Percentiles rank a stretch among this genome's conserved stretches.
phyloP scores from a whole-genome alignment of 73 alveolate genomes.

The Paraurostyla sp. region DNA sequence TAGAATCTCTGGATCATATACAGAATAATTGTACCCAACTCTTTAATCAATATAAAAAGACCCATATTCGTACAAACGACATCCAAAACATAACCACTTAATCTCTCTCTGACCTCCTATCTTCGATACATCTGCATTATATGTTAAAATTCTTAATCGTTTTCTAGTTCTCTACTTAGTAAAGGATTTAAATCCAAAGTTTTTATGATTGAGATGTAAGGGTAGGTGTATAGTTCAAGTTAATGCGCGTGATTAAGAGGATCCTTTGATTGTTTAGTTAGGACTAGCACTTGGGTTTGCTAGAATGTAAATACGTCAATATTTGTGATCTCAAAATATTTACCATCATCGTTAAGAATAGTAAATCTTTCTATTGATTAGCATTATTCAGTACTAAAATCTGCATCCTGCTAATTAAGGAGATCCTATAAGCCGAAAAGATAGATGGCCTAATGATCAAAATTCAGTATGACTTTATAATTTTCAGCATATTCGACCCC shows the following conservation, averaged over 20 bases:
- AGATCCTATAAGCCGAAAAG: background rate
- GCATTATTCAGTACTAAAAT: background rate
- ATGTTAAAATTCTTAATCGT: background rate
- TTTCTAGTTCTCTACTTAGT: background rate
- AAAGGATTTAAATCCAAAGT: background rate
- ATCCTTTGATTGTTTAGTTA: constrained; percentile 15
- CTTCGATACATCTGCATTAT: background rate
- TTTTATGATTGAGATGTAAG: background rate
- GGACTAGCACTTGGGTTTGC: background rate
- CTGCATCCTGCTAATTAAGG: background rate
- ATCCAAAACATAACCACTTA: background rate
- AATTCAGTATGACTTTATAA: background rate
- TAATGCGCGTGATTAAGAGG: background rate
- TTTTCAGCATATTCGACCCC: no score
- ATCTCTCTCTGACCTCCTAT: background rate
- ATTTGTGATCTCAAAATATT: background rate
- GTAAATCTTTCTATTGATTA: background rate
- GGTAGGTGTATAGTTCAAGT: background rate
- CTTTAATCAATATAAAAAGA: background rate
- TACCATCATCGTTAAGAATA: background rate
- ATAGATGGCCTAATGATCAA: background rate
- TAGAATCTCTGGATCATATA: constrained; percentile 23
- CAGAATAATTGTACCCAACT: background rate
- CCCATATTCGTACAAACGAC: background rate
- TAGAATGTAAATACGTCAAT: background rate